A percentile compares a stretch with the other conserved stretches of the same genome.
Evolutionary conservation across 805 yeast genomes (phyloP).

Genomic region (Saccharomycopsis fermentans): DNA sequence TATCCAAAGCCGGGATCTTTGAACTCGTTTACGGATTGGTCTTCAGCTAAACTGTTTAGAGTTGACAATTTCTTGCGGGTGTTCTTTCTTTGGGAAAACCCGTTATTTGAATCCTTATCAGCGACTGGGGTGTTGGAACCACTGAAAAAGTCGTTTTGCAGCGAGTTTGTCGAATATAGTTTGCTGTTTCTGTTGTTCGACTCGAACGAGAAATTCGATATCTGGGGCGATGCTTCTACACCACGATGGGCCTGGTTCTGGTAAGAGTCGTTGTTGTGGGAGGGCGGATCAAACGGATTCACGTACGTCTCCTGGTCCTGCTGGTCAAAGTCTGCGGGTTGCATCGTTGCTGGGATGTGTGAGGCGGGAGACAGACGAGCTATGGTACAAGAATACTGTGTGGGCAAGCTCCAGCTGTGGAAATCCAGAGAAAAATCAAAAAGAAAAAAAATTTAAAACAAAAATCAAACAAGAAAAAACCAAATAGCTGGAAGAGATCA

Average conservation of each 20-base stretch:
- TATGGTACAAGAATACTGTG: too few species aligned
- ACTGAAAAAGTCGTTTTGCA: not conserved
- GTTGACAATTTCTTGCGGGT: not conserved
- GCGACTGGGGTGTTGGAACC: not conserved
- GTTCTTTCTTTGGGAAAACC: constrained; percentile 2
- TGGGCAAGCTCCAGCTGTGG: too few species aligned
- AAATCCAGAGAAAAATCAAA: too few species aligned
- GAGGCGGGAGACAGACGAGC: too few species aligned
- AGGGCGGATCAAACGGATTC: not conserved
- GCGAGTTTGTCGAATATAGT: not conserved
- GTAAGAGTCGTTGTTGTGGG: not conserved
- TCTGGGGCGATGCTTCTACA: not conserved
- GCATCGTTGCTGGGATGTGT: not conserved
- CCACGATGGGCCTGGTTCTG: not conserved
- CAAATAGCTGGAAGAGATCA: too few species aligned
- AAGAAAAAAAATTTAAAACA: too few species aligned
- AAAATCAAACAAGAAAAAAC: too few species aligned
- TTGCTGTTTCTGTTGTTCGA: not conserved
- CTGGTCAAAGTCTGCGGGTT: not conserved
- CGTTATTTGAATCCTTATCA: not conserved
- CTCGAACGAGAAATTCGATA: not conserved
- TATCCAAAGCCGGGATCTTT: not conserved
- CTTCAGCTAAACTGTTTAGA: constrained; percentile 6
- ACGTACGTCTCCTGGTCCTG: not conserved
- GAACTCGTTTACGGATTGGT: constrained; percentile 6